These are phyloP conservation scores for Fusarium equiseti DNA, from an alignment of 2,329 filamentous ascomycete genomes.

Conservation along the genomic window DNA sequence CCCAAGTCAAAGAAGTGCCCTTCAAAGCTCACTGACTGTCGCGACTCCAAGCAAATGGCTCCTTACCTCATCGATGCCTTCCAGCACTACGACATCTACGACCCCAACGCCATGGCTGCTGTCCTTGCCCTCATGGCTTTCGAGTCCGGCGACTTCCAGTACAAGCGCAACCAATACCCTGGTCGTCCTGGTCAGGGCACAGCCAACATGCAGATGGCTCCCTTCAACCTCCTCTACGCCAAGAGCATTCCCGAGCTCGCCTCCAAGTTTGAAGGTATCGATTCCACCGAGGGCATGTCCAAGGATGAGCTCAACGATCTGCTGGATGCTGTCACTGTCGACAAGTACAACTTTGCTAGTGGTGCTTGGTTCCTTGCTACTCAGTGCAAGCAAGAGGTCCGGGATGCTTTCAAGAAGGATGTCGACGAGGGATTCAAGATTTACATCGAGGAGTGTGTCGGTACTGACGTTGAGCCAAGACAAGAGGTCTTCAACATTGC, in stretches of 20 bases:
- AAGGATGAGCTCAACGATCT: slow-evolving; percentile 55
- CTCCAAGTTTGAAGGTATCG: slow-evolving; percentile 49
- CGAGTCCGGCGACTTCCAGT: slow-evolving; percentile 77
- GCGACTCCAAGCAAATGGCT: slow-evolving; percentile 72
- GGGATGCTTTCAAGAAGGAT: slow-evolving; percentile 51
- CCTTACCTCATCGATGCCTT: slow-evolving; percentile 69
- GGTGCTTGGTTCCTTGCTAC: slow-evolving; percentile 64
- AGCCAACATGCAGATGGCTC: slow-evolving; percentile 64
- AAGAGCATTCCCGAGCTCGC: slow-evolving; percentile 55
- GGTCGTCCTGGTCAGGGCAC: slow-evolving; percentile 78
- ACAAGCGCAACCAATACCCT: slow-evolving; percentile 72
- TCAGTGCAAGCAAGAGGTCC: slow-evolving; percentile 56
- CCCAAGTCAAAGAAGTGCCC: slow-evolving; percentile 68
- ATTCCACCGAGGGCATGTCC: slow-evolving; percentile 44
- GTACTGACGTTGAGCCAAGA: slow-evolving; percentile 50
- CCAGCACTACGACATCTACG: slow-evolving; percentile 65
- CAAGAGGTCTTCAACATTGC: slow-evolving; percentile 58
- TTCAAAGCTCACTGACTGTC: slow-evolving; percentile 68
- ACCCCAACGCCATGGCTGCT: slow-evolving; percentile 73
- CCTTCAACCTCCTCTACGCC: slow-evolving; percentile 63
- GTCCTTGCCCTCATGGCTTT: slow-evolving; percentile 77
- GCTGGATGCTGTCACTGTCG: slow-evolving; percentile 59
- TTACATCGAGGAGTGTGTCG: slow-evolving; percentile 63
- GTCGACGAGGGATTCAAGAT: slow-evolving; percentile 57
- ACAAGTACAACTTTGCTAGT: slow-evolving; percentile 67